These are phyloP conservation scores for Lentinula sp. DNA, from an alignment of 768 basidiomycete species.

Conservation along the genomic window DNA sequence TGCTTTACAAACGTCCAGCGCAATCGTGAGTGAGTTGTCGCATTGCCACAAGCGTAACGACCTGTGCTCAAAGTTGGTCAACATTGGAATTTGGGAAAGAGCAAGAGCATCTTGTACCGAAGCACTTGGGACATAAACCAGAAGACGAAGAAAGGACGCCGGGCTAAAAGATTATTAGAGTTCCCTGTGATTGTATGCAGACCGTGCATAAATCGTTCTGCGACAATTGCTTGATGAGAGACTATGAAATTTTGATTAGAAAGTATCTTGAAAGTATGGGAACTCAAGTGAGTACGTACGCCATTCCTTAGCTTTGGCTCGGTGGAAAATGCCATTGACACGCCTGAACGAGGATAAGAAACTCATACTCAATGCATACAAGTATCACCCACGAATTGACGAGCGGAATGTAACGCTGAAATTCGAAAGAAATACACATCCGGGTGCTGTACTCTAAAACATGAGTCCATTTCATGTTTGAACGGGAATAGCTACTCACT, in stretches of 20 bases:
- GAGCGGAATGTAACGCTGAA: conserved; percentile 57
- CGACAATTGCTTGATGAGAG: conserved; percentile 52
- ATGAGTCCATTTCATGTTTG: not conserved
- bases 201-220: conserved; percentile 53
- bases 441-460: conserved; percentile 41
- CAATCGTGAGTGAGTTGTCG: conserved; percentile 51
- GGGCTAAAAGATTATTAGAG: conserved; percentile 38
- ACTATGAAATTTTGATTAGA: conserved; percentile 29
- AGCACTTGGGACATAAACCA: conserved; percentile 74
- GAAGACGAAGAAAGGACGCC: conserved; percentile 62
- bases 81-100: conserved; percentile 3
- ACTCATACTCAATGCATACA: not conserved
- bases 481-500: conserved; percentile 38
- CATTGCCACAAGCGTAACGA: conserved; percentile 54
- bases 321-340: conserved; percentile 40
- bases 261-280: not conserved
- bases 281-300: conserved; percentile 32
- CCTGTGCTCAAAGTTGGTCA: conserved; percentile 22
- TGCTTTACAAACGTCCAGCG: conserved; percentile 56
- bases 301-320: conserved; percentile 62
- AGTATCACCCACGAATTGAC: conserved; percentile 40
- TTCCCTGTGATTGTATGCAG: conserved; percentile 57
- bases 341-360: conserved; percentile 23
- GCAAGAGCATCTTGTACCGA: conserved; percentile 28
- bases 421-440: conserved; percentile 67